A percentile compares a stretch with the other conserved stretches of the same genome.
Evolutionary conservation across 345 rosid species (phyloP).

Genomic region (Hirschfeldia incana): DNA sequence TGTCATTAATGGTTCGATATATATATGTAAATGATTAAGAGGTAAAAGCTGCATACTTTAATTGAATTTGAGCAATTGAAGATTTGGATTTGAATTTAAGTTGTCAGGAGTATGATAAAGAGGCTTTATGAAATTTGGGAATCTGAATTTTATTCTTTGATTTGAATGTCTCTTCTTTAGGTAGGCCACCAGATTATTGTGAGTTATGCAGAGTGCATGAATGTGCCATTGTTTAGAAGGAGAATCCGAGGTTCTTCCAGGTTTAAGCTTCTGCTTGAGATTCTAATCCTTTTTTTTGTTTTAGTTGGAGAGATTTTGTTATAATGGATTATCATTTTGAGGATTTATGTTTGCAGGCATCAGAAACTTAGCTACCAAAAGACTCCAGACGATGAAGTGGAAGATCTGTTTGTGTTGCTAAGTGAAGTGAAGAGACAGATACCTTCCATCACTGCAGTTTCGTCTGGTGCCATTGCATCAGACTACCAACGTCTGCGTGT

Average conservation of each 20-base stretch:
- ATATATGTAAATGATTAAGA: background rate
- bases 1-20: background rate
- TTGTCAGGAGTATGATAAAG: background rate
- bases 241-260: slow-evolving; percentile 80
- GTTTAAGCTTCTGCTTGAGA: slow-evolving; percentile 32
- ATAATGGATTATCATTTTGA: background rate
- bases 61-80: background rate
- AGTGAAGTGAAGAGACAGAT: slow-evolving; percentile 82
- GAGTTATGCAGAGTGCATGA: slow-evolving; percentile 88
- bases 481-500: slow-evolving; percentile 94
- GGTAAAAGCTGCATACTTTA: background rate
- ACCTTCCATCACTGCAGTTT: slow-evolving; percentile 76
- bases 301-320: background rate
- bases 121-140: background rate
- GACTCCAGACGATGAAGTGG: slow-evolving; percentile 89
- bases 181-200: slow-evolving; percentile 94
- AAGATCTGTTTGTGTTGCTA: slow-evolving; percentile 82
- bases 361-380: slow-evolving; percentile 66
- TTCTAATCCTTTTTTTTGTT: background rate
- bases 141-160: background rate
- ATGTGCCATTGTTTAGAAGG: slow-evolving; percentile 79
- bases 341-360: slow-evolving; percentile 47
- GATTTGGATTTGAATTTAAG: background rate
- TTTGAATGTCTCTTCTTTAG: slow-evolving; percentile 39
- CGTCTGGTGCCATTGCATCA: slow-evolving; percentile 97